Evolutionary conservation across 177 flowering plant species (phyloP), one percentile per base, ranked within the genome.

Genomic region (Telopea speciosissima): DNA sequence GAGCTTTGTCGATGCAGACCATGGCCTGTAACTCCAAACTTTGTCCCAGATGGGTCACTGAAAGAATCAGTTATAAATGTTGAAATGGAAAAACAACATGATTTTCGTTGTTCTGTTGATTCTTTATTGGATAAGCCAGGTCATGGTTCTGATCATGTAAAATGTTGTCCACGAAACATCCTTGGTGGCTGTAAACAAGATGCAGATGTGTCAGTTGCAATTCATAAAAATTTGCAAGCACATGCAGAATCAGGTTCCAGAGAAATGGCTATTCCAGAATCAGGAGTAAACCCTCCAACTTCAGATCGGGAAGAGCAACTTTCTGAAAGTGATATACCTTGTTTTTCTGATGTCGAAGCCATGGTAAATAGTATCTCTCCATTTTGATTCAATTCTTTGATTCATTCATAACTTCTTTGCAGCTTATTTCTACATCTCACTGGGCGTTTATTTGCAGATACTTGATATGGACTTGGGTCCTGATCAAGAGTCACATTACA

Each of bases 381-480:
- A 10, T 64, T 52, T 1, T 3, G 25, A 58, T 58, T 14, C 66
- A 25, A 22, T 56, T 21, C 16, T 44, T 45, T 45, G 72, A 33
- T 67, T 63, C 64, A 9, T 74, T 19, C 62, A 2, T 49, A 45
- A 24, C 26, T 42, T 61, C 22, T 23, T 65, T 12, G 42, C 24
- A 49, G 69, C 13, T 31, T 56, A 26, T 24, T 49, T 12, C 25
- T 36, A 33, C 31, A 49, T 56, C 11, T 52, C 14, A 22, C 33
- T 31, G 33, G 13, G 19, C 49, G 17, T 70, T 77, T 73, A 21
- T 68, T 73, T 80, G 61, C 87, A 94, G 98, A 83, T 94, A 71
- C 94, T 92, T 73, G 96, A 89, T 70, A 90, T 88, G 98, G 96
- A 92, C 69, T 85, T 92, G 85, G 87, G 82, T 62, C 92, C 92